phyloP scores from a whole-genome alignment of 805 yeast species.

The Komagataella ulmi region DNA sequence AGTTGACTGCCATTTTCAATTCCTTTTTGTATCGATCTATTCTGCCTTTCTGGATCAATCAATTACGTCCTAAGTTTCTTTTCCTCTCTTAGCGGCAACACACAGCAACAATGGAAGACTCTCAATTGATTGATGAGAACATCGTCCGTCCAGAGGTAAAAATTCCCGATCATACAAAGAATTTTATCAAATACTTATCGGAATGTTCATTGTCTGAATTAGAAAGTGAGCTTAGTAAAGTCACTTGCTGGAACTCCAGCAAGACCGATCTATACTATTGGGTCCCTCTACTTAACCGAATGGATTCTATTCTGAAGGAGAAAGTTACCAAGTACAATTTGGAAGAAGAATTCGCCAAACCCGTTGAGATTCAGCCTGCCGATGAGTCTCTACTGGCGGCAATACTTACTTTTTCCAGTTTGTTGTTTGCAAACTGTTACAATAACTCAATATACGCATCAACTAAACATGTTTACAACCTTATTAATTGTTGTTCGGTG shows the following conservation, averaged over 20 bases:
- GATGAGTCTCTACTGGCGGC: conserved; percentile 38
- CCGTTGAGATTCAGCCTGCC: conserved; percentile 25
- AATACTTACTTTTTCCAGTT: conserved; percentile 46
- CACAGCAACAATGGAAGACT: neutral
- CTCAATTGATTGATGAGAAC: neutral
- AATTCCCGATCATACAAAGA: neutral
- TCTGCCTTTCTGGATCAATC: neutral
- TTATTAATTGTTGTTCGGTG: conserved; percentile 48
- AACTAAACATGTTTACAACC: conserved; percentile 39
- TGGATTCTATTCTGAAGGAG: conserved; percentile 52
- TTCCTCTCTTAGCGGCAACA: neutral
- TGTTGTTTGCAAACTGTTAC: conserved; percentile 55
- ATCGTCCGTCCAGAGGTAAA: neutral
- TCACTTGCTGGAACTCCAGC: conserved; percentile 22
- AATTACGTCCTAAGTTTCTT: neutral
- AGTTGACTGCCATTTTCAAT: neutral
- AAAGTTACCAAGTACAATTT: conserved; percentile 41
- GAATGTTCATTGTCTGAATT: neutral
- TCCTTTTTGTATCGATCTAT: neutral
- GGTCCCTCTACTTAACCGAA: conserved; percentile 62
- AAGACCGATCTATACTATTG: conserved; percentile 52
- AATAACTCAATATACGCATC: conserved; percentile 60
- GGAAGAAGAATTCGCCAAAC: conserved; percentile 28
- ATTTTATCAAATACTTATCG: neutral
- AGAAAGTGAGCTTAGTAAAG: neutral